phyloP scores from a whole-genome alignment of 2,329 filamentous ascomycete species.

The Arthrobotrys megalospora region DNA sequence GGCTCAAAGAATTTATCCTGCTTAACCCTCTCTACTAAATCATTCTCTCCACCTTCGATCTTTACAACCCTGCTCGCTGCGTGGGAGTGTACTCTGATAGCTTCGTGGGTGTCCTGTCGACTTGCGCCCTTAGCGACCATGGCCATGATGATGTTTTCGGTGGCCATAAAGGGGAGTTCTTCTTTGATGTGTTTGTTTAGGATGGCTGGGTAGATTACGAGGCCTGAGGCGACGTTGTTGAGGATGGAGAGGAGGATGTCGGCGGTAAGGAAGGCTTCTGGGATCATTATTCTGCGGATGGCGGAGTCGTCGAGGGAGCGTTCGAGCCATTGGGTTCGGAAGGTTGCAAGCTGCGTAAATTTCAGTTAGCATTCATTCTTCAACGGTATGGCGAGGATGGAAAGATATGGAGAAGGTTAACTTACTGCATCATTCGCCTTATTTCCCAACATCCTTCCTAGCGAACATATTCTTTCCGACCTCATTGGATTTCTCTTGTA shows the following conservation, averaged over 20 bases:
- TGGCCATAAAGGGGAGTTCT: conserved; percentile 90
- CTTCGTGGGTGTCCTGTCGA: conserved; percentile 86
- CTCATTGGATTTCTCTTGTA: conserved; percentile 75
- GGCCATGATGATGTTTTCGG: conserved; percentile 82
- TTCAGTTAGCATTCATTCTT: background rate
- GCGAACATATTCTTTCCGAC: conserved; percentile 66
- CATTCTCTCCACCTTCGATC: conserved; percentile 81
- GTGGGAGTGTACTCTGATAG: conserved; percentile 86
- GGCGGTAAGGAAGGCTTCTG: conserved; percentile 78
- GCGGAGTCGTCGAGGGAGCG: conserved; percentile 83
- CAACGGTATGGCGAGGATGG: background rate
- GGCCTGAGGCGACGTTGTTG: conserved; percentile 78
- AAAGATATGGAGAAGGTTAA: conserved; percentile 55
- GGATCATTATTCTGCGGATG: conserved; percentile 74
- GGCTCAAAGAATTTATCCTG: conserved; percentile 81
- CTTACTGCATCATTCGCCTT: conserved; percentile 53
- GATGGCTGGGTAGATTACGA: conserved; percentile 83
- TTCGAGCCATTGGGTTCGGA: conserved; percentile 80
- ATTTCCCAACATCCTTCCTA: conserved; percentile 66
- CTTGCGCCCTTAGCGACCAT: conserved; percentile 79
- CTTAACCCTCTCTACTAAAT: conserved; percentile 84
- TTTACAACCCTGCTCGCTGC: conserved; percentile 82
- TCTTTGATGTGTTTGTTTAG: conserved; percentile 78
- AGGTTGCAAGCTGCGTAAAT: conserved; percentile 12
- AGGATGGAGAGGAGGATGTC: conserved; percentile 78